Base-by-base conservation (phyloP, 2,329 filamentous ascomycete genomes). In the Ophiostoma sp. region DNA sequence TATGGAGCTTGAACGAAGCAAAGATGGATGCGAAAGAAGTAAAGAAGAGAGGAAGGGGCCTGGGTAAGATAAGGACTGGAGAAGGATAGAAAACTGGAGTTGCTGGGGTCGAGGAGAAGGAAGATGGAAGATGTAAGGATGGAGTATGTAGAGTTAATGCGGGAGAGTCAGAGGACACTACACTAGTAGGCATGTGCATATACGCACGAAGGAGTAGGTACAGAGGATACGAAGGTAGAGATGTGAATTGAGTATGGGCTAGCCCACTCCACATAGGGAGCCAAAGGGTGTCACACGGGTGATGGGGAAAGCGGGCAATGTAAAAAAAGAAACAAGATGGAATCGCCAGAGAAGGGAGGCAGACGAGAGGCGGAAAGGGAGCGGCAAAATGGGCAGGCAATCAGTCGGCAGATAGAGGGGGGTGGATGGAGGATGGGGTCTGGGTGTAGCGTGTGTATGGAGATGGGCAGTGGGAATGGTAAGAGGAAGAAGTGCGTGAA, bases 301-400 rank as follows among this genome's bases (percentile, higher is more conserved):
- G 47, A 40, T 44, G 60, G 67, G 27, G 45, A 65, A 64, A 63
- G 27, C 36, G 45, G 45, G 60, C 65, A 64, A 66, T 65, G 45
- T 64, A 64, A 68, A 42, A 67, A 64, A 70, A 62, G 67, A 69
- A 69, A 65, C 63, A 49, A 66, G 36, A 44, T 66, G 69, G 11
- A 55, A 55, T 45, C 45, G 36, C 38, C 40, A 16, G 49, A 42
- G 42, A 62, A 36, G 36, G 27, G 38, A 60, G 55, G 55, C 55
- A 60, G 55, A 58, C 27, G 27, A 27, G 27, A 27, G 27, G 27
- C 27, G 9, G 52, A 38, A 60, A 27, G 18, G n/a, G 27, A 45
- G 58, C 64, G 66, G 52, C 40, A 66, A 41, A 64, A 16, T 55
- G n/a, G 49, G n/a, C 27, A 27, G 27, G 27, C 55, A 60, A 27